These are phyloP conservation scores for Plasmodium adleri DNA, from an alignment of 169 alveolate genomes.

Conservation along the genomic window DNA sequence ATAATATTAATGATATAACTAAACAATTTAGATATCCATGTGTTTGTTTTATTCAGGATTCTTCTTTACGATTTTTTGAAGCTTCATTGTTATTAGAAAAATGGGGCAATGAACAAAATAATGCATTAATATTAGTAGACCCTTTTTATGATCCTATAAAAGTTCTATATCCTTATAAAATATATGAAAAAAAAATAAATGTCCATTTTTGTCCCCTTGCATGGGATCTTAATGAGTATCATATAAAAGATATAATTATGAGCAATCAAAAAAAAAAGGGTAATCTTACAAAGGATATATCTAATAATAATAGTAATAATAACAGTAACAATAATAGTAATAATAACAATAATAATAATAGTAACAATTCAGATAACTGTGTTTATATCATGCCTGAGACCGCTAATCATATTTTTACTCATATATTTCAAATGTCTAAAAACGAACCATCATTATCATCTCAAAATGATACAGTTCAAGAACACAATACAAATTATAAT, in stretches of 20 bases:
- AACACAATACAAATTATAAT: neutral
- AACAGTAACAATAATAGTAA: neutral
- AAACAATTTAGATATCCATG: slow-evolving; percentile 71
- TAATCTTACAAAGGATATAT: slow-evolving; percentile 11
- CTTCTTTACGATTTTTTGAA: slow-evolving; percentile 65
- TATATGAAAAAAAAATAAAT: slow-evolving; percentile 40
- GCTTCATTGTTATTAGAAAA: slow-evolving; percentile 47
- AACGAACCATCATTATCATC: no score
- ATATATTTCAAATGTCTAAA: no score
- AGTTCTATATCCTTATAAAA: slow-evolving; percentile 40
- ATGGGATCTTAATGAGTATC: slow-evolving; percentile 44
- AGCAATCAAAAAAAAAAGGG: slow-evolving; percentile 39
- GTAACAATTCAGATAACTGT: neutral
- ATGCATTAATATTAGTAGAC: slow-evolving; percentile 43
- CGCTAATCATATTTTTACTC: no score
- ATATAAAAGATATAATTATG: slow-evolving; percentile 34
- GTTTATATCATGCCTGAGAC: no score
- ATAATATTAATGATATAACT: slow-evolving; percentile 32
- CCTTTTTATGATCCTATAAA: slow-evolving; percentile 53
- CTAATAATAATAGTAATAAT: neutral
- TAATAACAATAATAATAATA: neutral
- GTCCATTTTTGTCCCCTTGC: slow-evolving; percentile 46
- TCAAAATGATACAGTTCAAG: no score
- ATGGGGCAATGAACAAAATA: slow-evolving; percentile 57
- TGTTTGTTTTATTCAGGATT: slow-evolving; percentile 74